Evolutionary conservation across 345 rosid genomes (phyloP), one percentile per base, ranked within the genome.

Genomic region (Eucalyptus pauciflora): DNA sequence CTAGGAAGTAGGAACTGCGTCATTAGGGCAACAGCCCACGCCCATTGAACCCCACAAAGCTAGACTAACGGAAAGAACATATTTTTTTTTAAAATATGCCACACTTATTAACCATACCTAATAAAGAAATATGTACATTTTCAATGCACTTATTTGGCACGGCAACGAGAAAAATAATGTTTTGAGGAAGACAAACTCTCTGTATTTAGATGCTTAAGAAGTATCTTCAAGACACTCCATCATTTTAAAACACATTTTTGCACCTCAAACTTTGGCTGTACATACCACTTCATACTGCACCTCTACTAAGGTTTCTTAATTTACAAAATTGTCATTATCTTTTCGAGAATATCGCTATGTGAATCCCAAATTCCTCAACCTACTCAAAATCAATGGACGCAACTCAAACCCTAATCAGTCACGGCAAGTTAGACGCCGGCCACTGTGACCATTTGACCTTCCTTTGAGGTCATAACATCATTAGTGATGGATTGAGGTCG

Each of bases 41-140:
- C 76, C 76, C 33, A 64, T n/a, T 1, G 76, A 29, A n/a, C n/a
- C 76, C 76, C 33, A n/a, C 76, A n/a, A 64, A n/a, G 20, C 18
- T 60, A 25, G 31, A 60, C 67, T 60, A 27, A 60, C 67, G 31
- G 27, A 60, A 27, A 60, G 16, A 60, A 60, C 15, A 27, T 8
- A 29, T 27, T 3, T 0, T 0, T 0, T 62, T 62, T 5, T 3
- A 62, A 25, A 62, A 11, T 27, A 62, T 27, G 33, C 33, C 16
- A 27, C 69, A 62, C 76, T 64, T 16, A 33, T n/a, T 64, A n/a
- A 7, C 10, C 3, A n/a, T 64, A 0, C 76, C 20, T 64, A 7
- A 15, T 64, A 64, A 64, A n/a, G 76, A 64, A 64, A 64, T n/a
- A n/a, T 64, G n/a, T 64, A 64, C 37, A 64, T 64, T 14, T 64